Conservation (phyloP, 2,329 filamentous ascomycete species). For the Alternaria arborescens region DNA sequence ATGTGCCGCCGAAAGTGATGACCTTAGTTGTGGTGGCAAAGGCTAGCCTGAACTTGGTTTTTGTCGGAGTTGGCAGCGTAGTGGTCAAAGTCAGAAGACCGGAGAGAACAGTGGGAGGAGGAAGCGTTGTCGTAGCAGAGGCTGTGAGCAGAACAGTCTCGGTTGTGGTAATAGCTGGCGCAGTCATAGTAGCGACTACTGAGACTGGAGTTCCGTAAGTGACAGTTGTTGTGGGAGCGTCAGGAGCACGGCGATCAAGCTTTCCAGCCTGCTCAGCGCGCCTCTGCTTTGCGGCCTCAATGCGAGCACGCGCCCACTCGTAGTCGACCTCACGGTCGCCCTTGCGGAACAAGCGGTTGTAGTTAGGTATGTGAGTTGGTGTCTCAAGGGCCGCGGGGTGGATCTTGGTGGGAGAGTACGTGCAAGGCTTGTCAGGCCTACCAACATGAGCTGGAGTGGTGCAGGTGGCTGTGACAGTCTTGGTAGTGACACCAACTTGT, state of each 20-base stretch:
- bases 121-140: conserved; percentile 40
- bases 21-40: conserved; percentile 44
- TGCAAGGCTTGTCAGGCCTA: conserved; percentile 46
- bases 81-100: conserved; percentile 45
- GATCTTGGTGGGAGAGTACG: conserved; percentile 47
- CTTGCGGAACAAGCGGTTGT: conserved; percentile 35
- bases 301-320: conserved; percentile 46
- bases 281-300: conserved; percentile 46
- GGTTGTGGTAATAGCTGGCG: conserved; percentile 38
- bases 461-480: conserved; percentile 51
- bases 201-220: conserved; percentile 39
- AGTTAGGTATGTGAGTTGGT: conserved; percentile 34
- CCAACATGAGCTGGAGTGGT: conserved; percentile 42
- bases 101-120: conserved; percentile 48
- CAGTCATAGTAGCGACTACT: conserved; percentile 43
- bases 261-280: conserved; percentile 32
- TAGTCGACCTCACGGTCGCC: conserved; percentile 42
- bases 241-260: conserved; percentile 47
- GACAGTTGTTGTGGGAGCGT: conserved; percentile 46
- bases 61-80: conserved; percentile 49
- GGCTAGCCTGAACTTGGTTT: conserved; percentile 41
- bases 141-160: conserved; percentile 36
- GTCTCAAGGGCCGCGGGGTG: conserved; percentile 42
- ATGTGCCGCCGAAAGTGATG: conserved; percentile 47
- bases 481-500: conserved; percentile 38